Conservation (phyloP, 129 eudicot species). For the Pittosporum tobira region DNA sequence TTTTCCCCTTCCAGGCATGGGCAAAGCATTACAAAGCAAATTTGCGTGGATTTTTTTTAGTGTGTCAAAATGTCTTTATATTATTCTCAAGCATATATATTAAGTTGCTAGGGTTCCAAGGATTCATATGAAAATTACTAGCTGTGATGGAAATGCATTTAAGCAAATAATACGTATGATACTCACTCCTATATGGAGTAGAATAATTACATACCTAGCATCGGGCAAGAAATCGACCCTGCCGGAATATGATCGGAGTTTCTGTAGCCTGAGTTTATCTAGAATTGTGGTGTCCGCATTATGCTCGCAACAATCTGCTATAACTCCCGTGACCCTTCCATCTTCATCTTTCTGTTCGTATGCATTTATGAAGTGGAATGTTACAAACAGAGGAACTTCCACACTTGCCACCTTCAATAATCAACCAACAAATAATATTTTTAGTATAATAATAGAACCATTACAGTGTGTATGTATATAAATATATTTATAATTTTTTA, state of each 20-base stretch:
- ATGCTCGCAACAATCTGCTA: conserved; percentile 95
- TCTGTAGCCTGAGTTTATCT: conserved; percentile 69
- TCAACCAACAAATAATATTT: neutral
- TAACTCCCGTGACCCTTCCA: conserved; percentile 57
- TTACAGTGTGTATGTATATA: neutral
- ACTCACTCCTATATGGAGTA: too few species aligned
- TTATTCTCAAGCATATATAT: too few species aligned
- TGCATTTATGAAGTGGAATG: conserved; percentile 95
- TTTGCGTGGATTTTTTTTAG: too few species aligned
- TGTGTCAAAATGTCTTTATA: too few species aligned
- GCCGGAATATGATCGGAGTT: conserved; percentile 58
- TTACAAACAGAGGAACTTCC: conserved; percentile 84
- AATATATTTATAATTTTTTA: neutral
- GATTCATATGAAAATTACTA: too few species aligned
- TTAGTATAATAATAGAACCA: neutral
- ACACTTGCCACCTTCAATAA: conserved; percentile 79
- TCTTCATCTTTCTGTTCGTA: conserved; percentile 95
- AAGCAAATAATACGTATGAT: too few species aligned
- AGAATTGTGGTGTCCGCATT: conserved; percentile 72
- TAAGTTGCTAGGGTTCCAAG: too few species aligned
- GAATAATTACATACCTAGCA: conserved; percentile 72
- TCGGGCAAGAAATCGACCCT: conserved; percentile 69
- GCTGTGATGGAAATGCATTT: too few species aligned
- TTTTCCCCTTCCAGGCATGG: too few species aligned
- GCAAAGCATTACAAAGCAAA: too few species aligned